Evolutionary conservation across 768 basidiomycete species (phyloP), one percentile per base, ranked within the genome.

Genomic region (Coprinellus aureogranulatus): DNA sequence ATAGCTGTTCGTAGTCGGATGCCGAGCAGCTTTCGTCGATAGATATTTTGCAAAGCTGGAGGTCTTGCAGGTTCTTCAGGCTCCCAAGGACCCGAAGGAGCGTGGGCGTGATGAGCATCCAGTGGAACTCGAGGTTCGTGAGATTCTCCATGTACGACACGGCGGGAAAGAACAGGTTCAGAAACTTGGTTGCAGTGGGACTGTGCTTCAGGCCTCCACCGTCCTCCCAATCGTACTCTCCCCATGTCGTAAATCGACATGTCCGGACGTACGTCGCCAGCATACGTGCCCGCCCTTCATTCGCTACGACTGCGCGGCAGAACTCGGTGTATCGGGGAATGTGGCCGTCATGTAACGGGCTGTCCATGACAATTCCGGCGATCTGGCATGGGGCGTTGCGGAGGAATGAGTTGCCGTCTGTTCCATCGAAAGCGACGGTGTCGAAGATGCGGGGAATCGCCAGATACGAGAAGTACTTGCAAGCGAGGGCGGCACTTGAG

Each of bases 391-490:
- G 6, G 5, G 41, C 41, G 5, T 44, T n/a, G 16, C 34, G 6
- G 34, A 34, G 34, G 34, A 34, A 34, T 34, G 34, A 6, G 34
- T 34, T 34, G 8, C 34, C 34, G 34, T 14, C 6, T 18, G 41
- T 57, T 22, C 60, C 64, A 1, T 58, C 59, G 12, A 75, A 63
- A 20, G 58, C 41, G 16, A 81, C n/a, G 3, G 61, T 63, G 26
- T 72, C 66, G 59, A 77, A 81, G 3, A 79, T 63, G 27, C 74
- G 75, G 0, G 79, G 75, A 11, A 77, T 61, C n/a, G 70, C 66
- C 1, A 72, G 23, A 8, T 71, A 70, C 52, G 69, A 72, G 52
- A 82, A 81, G 58, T 77, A 73, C 14, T 71, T 72, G 59, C 81
- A 82, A 34, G 77, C 76, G 28, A 66, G 66, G 5, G 76, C 74